Evolutionary conservation across 1,284 basidiomycete genomes (phyloP), one percentile per base, ranked within the genome.

Genomic region (Ceratobasidium sp.): DNA sequence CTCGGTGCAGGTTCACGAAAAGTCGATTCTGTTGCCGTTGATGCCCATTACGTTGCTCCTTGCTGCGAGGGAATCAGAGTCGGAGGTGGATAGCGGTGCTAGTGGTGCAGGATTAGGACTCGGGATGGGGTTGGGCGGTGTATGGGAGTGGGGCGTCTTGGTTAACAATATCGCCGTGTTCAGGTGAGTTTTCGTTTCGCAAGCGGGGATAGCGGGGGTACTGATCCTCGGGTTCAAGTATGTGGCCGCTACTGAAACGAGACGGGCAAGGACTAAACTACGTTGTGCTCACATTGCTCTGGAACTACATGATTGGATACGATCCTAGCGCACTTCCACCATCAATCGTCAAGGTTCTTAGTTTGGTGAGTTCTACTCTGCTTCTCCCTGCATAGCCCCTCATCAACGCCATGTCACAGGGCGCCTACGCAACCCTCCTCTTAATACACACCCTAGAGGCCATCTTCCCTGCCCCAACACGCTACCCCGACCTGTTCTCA

Each of bases 1-100:
- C 82, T 96, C 95, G 7, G 97, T 98, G 80, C 95, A 98, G 79
- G 95, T 96, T 32, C 95, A 97, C 81, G 95, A 98, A 81, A 98
- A 98, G 84, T 92, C 92, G 1, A 93, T 98, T 58, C 80, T 98
- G n/a, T 80, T 98, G 0, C 94, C 95, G 1, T 84, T 98, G 23
- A 82, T 98, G 75, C 96, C 96, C 0, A 83, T 96, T 30, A 93
- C 90, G 0, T 84, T 98, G 21, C 83, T 96, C 13, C 83, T 96
- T 59, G 91, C 89, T 0, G 89, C 87, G 14, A 80, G 82, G 58
- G 82, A 80, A 59, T 69, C 73, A 59, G 79, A 79, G 58, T 77
- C 57, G 35, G 75, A 76, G 16, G 73, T 77, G 75, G 86, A 87
- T 52, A 89, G 90, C 41, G 50, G n/a, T n/a, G 38, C 32, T 13